A percentile compares a stretch with the other conserved stretches of the same genome.
Conservation (phyloP, 371 early-diverging fungal species). For the Mortierella sp. region DNA sequence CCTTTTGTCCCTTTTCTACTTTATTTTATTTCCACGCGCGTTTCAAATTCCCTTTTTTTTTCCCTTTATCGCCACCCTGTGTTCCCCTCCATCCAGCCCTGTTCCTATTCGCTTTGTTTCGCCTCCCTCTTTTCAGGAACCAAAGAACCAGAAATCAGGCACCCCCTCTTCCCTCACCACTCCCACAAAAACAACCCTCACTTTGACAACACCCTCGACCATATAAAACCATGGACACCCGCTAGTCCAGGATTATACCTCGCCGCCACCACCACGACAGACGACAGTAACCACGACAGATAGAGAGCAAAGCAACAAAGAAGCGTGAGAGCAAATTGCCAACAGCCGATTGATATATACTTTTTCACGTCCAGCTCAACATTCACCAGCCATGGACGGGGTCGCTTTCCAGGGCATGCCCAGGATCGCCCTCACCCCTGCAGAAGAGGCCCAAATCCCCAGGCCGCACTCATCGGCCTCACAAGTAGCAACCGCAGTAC, state of each 20-base stretch:
- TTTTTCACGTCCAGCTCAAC: neutral
- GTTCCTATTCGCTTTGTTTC: neutral
- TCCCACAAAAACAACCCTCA: neutral
- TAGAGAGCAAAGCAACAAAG: neutral
- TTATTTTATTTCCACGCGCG: neutral
- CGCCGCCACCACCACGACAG: neutral
- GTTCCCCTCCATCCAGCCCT: neutral
- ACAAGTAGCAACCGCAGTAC: conserved; percentile 47
- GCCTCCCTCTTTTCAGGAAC: conserved; percentile 7
- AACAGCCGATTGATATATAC: neutral
- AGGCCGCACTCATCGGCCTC: conserved; percentile 53
- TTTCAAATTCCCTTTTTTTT: neutral
- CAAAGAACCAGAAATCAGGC: neutral
- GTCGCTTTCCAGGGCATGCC: conserved; percentile 57
- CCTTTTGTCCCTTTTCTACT: neutral
- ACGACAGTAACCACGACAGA: neutral
- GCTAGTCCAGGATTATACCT: conserved; percentile 1
- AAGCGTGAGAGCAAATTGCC: neutral
- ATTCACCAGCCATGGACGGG: conserved; percentile 36
- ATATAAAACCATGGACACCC: neutral
- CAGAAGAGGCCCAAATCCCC: conserved; percentile 50
- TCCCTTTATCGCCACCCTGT: neutral
- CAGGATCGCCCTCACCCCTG: conserved; percentile 55
- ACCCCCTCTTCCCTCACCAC: neutral
- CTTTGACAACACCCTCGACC: neutral